A percentile compares a stretch with the other conserved stretches of the same genome.
Evolutionary conservation across 306 rosid species (phyloP).

Genomic region (Cicer cuneatum): DNA sequence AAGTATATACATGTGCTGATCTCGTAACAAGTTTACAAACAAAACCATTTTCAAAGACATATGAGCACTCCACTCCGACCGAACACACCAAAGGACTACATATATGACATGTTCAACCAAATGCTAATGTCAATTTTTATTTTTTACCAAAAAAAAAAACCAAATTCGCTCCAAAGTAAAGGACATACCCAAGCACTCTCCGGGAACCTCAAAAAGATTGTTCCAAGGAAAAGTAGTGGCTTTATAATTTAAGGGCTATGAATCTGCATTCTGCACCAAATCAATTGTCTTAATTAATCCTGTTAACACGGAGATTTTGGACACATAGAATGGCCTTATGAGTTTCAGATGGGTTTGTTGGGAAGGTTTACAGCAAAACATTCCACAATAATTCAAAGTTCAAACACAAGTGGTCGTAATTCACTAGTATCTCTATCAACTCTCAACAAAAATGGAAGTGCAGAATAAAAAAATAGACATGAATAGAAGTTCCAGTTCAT

Average conservation of each 20-base stretch:
- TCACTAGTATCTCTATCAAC: conserved; percentile 29
- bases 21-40: conserved; percentile 11
- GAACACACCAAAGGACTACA: conserved; percentile 39
- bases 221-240: conserved; percentile 23
- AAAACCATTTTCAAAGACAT: conserved; percentile 11
- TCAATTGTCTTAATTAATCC: conserved; percentile 14
- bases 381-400: conserved; percentile 25
- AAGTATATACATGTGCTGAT: conserved; percentile 29
- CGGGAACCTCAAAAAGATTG: conserved; percentile 18
- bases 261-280: conserved; percentile 10
- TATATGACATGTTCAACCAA: conserved; percentile 10
- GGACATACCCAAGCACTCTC: conserved; percentile 31
- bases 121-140: conserved; percentile 1
- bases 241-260: conserved; percentile 32
- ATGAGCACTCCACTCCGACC: conserved; percentile 33
- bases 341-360: conserved; percentile 12
- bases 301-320: conserved; percentile 8
- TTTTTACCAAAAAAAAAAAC: background rate
- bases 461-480: background rate
- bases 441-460: conserved; percentile 33
- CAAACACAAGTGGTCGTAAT: conserved; percentile 27
- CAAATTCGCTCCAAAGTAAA: conserved; percentile 9
- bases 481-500: conserved; percentile 31
- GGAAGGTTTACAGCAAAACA: conserved; percentile 14
- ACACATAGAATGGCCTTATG: conserved; percentile 10